Percentiles rank a stretch among this genome's conserved stretches.
Evolutionary conservation across 2,329 filamentous ascomycete species (phyloP).

Genomic region (Cladosporium sp.): DNA sequence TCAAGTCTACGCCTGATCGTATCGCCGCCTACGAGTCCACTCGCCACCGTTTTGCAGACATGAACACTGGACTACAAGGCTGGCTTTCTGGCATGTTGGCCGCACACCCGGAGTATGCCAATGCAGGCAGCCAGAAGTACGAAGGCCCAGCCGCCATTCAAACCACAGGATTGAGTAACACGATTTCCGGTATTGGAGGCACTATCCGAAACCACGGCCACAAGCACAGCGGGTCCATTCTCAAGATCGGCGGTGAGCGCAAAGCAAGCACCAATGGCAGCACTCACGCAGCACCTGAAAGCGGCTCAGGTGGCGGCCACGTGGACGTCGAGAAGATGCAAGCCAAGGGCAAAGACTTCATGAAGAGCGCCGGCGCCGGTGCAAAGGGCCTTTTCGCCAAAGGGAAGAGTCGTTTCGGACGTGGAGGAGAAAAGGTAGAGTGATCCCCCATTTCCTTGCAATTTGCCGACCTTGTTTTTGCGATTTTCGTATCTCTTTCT

Average conservation of each 20-base stretch:
- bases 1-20: constrained; percentile 62
- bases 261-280: constrained; percentile 7
- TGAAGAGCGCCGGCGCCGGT: constrained; percentile 81
- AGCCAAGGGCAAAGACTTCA: constrained; percentile 80
- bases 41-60: constrained; percentile 63
- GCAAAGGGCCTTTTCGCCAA: constrained; percentile 90
- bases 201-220: constrained; percentile 21
- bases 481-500: no score
- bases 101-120: constrained; percentile 51
- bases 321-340: constrained; percentile 50
- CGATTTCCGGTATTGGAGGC: constrained; percentile 3
- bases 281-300: background rate
- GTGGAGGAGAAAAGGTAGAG: constrained; percentile 83
- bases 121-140: constrained; percentile 39
- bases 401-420: constrained; percentile 73
- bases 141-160: constrained; percentile 2
- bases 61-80: constrained; percentile 68
- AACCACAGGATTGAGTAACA: background rate
- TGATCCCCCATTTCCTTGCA: constrained; percentile 50
- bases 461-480: background rate
- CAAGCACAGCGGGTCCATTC: constrained; percentile 19
- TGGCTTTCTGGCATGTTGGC: constrained; percentile 52
- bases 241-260: constrained; percentile 15
- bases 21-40: constrained; percentile 71
- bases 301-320: constrained; percentile 19